A percentile compares a stretch with the other conserved stretches of the same genome.
Evolutionary conservation across 306 rosid species (phyloP).

Genomic region (Gastrolobium bilobum): DNA sequence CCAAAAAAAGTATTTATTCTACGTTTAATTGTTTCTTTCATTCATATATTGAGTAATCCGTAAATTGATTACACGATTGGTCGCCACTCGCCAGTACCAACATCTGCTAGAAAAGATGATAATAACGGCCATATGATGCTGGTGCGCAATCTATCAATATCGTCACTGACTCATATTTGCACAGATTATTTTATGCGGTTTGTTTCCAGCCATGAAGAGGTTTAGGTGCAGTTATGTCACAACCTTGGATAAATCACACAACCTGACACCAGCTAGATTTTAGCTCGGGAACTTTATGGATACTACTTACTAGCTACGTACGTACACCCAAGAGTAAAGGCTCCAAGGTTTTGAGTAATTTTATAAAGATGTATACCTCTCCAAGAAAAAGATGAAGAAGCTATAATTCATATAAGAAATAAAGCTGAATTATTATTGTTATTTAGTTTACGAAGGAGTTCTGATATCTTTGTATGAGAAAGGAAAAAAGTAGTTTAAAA

Average conservation of each 20-base stretch:
- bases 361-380: neutral
- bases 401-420: too few relatives aligned
- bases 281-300: neutral
- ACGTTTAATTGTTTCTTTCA: slow-evolving; percentile 46
- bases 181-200: slow-evolving; percentile 31
- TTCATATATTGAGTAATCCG: neutral
- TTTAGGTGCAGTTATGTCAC: slow-evolving; percentile 21
- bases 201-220: neutral
- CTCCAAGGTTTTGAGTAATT: neutral
- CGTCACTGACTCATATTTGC: neutral
- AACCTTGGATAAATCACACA: neutral
- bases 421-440: neutral
- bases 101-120: slow-evolving; percentile 35
- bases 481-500: neutral
- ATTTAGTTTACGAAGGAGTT: neutral
- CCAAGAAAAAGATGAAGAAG: too few relatives aligned
- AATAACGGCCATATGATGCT: slow-evolving; percentile 7
- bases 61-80: slow-evolving; percentile 9
- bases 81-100: slow-evolving; percentile 23
- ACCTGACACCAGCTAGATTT: neutral
- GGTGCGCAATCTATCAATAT: slow-evolving; percentile 14
- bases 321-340: too few relatives aligned
- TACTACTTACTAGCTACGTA: slow-evolving; percentile 13
- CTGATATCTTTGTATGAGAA: neutral
- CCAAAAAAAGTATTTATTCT: too few relatives aligned